Evolutionary conservation across 306 rosid genomes (phyloP), one percentile per base, ranked within the genome.

Genomic region (Rubus parviflorus): DNA sequence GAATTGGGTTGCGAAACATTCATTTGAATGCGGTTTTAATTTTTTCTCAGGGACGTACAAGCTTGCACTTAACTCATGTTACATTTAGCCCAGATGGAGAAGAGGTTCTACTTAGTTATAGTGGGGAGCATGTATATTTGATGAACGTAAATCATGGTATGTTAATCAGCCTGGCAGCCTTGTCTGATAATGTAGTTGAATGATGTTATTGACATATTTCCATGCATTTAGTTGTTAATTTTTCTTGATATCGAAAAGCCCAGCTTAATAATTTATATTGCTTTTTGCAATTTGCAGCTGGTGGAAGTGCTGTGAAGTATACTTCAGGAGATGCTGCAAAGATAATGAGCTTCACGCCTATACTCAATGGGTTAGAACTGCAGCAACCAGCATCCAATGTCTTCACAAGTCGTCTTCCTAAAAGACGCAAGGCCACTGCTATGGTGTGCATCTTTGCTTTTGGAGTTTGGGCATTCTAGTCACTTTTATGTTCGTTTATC

Each of bases 31-130:
- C 8, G 9, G 7, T 12, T 8, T 22, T 15, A 15, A 45, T 3
- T 53, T 22, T 57, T 77, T 77, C 79, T 61, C 85, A 96, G 98
- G 98, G 91, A 64, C 87, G 85, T 83, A 84, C 93, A 52, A 90
- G 88, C 84, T 81, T 96, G 87, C 94, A 90, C 86, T 81, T 96
- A 73, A 96, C 99, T 78, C 98, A 96, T 84, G 97, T 89, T 85
- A 77, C 98, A 53, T 96, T 96, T 85, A 90, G 96, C 86, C 99
- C 99, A 16, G 89, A 86, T 81, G 98, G 99, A 68, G 89, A 85
- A 52, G 98, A 96, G 89, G 97, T 96, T 87, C 97, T 96, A 74
- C 98, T 96, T 72, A 92, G 97, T 87, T 96, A 92, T 79, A 92
- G 99, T 84, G 99, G 99, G 84, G 98, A 92, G 83, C 98, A 96